Conservation (phyloP, 2,329 filamentous ascomycete species). For the Colletotrichum cereale region DNA sequence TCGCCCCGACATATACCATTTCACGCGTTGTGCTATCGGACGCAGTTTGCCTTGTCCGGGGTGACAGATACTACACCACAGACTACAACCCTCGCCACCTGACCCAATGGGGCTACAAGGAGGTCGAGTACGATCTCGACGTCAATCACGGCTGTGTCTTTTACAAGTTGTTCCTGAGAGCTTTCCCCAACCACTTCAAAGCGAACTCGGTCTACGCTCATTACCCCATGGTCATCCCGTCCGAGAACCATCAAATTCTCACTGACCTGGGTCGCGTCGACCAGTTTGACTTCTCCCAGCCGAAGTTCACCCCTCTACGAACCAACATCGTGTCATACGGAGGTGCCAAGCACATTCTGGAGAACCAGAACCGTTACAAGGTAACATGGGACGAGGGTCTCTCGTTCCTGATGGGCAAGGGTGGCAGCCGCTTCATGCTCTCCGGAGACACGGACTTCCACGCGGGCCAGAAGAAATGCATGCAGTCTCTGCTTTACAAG, state of each 20-base stretch:
- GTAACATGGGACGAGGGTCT: slow-evolving; percentile 75
- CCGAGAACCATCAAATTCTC: slow-evolving; percentile 79
- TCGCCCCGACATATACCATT: slow-evolving; percentile 81
- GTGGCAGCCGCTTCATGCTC: slow-evolving; percentile 68
- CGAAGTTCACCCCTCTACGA: slow-evolving; percentile 61
- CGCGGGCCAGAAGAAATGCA: slow-evolving; percentile 62
- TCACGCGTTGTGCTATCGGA: slow-evolving; percentile 83
- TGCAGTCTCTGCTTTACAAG: slow-evolving; percentile 70
- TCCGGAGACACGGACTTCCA: slow-evolving; percentile 63
- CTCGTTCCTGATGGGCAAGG: slow-evolving; percentile 69
- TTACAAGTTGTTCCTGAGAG: slow-evolving; percentile 84
- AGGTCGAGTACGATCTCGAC: slow-evolving; percentile 78
- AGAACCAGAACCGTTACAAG: slow-evolving; percentile 71
- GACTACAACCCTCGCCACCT: slow-evolving; percentile 81
- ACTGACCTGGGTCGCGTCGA: slow-evolving; percentile 74
- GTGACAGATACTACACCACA: slow-evolving; percentile 83
- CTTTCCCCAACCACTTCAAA: slow-evolving; percentile 85
- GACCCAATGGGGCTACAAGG: slow-evolving; percentile 87
- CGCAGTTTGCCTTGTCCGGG: slow-evolving; percentile 81
- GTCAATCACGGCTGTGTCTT: slow-evolving; percentile 86
- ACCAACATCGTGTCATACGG: slow-evolving; percentile 72
- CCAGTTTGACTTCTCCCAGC: slow-evolving; percentile 77
- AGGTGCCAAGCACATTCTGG: slow-evolving; percentile 72
- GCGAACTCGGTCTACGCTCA: slow-evolving; percentile 85
- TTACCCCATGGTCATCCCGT: slow-evolving; percentile 78